These are phyloP conservation scores for Chlorella sp. DNA, from an alignment of 139 green algal genomes.

Conservation along the genomic window DNA sequence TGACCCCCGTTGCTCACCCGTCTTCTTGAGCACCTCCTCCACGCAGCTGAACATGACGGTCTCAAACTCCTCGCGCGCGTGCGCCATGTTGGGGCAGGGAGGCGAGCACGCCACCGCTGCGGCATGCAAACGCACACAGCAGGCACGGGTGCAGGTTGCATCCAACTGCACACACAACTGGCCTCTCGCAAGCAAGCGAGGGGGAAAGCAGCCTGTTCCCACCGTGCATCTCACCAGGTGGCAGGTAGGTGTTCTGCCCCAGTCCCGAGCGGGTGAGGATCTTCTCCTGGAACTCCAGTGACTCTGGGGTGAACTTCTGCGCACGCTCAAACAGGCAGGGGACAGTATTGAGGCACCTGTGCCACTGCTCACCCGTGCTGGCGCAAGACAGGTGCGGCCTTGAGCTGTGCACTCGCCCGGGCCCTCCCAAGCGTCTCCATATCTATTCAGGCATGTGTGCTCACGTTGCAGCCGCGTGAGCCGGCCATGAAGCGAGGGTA, in stretches of 20 bases:
- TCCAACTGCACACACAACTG: too few relatives aligned
- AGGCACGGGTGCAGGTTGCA: too few relatives aligned
- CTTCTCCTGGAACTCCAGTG: slow-evolving; percentile 87
- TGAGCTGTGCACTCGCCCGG: too few relatives aligned
- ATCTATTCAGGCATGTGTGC: too few relatives aligned
- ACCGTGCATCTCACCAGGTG: slow-evolving; percentile 39
- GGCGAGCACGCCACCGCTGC: slow-evolving; percentile 9
- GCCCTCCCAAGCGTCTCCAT: too few relatives aligned
- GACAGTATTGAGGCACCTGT: neutral
- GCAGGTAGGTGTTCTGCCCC: slow-evolving; percentile 86
- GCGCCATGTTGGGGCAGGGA: slow-evolving; percentile 61
- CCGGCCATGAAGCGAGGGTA: too few relatives aligned
- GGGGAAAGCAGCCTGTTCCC: too few relatives aligned
- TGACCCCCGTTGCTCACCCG: slow-evolving; percentile 13
- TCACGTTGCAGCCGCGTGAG: too few relatives aligned
- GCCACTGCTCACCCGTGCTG: neutral
- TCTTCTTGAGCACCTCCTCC: slow-evolving; percentile 55
- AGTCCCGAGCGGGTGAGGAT: slow-evolving; percentile 80
- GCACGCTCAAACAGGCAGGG: too few relatives aligned
- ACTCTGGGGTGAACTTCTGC: slow-evolving; percentile 76
- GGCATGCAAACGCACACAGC: neutral
- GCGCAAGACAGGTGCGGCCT: too few relatives aligned
- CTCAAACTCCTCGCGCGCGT: slow-evolving; percentile 83
- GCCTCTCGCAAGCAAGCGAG: too few relatives aligned
- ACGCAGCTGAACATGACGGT: slow-evolving; percentile 73